phyloP scores from a whole-genome alignment of 1,284 basidiomycete genomes.

The Farysia itapuensis region DNA sequence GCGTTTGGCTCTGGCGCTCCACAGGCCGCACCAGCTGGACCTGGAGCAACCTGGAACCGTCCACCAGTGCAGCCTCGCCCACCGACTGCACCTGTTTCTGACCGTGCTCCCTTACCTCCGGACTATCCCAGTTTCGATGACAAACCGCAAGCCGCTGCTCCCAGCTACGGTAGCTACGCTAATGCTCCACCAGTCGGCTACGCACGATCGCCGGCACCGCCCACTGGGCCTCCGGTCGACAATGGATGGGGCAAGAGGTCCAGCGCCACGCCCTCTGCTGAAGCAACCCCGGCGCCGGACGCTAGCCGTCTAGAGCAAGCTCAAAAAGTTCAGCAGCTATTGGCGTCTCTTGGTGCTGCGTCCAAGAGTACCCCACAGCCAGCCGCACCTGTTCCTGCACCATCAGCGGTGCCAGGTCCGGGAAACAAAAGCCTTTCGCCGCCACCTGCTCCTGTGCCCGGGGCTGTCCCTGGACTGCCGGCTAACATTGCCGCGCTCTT shows the following conservation, averaged over 20 bases:
- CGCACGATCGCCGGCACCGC: conserved; percentile 20
- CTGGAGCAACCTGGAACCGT: background rate
- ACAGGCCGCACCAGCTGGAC: background rate
- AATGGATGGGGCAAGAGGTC: conserved; percentile 31
- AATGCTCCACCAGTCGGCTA: conserved; percentile 6
- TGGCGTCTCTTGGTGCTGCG: conserved; percentile 46
- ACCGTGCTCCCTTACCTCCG: conserved; percentile 8
- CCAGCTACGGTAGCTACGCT: conserved; percentile 1
- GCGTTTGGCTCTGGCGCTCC: conserved; percentile 44
- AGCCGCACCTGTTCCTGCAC: conserved; percentile 8
- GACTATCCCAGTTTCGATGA: conserved; percentile 15
- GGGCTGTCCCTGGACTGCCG: conserved; percentile 19
- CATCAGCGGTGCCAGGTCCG: conserved; percentile 15
- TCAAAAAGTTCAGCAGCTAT: conserved; percentile 58
- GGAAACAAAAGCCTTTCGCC: no score
- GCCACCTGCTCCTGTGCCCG: background rate
- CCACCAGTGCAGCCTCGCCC: conserved; percentile 13
- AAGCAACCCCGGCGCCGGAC: conserved; percentile 6
- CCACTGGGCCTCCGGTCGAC: conserved; percentile 25
- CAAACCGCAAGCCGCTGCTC: background rate
- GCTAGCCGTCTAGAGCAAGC: conserved; percentile 56
- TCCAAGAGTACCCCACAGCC: conserved; percentile 16
- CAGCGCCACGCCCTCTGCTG: conserved; percentile 10
- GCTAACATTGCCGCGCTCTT: conserved; percentile 40
- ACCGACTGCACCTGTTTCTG: conserved; percentile 2